phyloP scores from a whole-genome alignment of 257 asterid species.

The Lycium ferocissimum region DNA sequence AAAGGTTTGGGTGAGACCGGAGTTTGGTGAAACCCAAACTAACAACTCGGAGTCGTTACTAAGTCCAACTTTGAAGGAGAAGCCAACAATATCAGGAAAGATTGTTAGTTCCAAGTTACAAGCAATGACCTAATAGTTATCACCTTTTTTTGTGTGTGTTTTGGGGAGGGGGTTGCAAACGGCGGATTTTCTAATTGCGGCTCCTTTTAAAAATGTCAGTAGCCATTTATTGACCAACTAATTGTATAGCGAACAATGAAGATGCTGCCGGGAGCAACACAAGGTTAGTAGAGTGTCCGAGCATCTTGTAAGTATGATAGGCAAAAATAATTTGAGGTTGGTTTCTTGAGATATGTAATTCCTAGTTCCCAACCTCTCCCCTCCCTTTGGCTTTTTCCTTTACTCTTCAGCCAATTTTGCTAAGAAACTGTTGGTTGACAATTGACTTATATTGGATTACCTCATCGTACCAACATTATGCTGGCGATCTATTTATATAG shows the following conservation, averaged over 20 bases:
- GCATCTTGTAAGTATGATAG: conserved; percentile 30
- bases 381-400: not conserved
- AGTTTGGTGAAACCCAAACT: conserved; percentile 61
- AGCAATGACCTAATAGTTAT: conserved; percentile 49
- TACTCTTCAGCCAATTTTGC: conserved; percentile 20
- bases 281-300: conserved; percentile 22
- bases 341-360: conserved; percentile 18
- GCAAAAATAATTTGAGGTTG: conserved; percentile 20
- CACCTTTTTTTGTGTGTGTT: not conserved
- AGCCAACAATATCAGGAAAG: conserved; percentile 57
- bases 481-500: not conserved
- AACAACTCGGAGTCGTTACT: conserved; percentile 60
- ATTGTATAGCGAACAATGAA: conserved; percentile 27
- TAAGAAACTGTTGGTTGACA: conserved; percentile 20
- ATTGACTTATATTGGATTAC: not conserved
- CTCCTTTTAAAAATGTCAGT: not conserved
- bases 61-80: conserved; percentile 66
- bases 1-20: conserved; percentile 95
- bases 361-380: not conserved
- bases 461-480: not conserved
- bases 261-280: conserved; percentile 5
- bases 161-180: not conserved
- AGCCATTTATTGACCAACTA: conserved; percentile 25
- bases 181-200: not conserved
- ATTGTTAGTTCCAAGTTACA: conserved; percentile 52